Base-by-base conservation (phyloP, 768 basidiomycete genomes). In the Dioszegia crocea region DNA sequence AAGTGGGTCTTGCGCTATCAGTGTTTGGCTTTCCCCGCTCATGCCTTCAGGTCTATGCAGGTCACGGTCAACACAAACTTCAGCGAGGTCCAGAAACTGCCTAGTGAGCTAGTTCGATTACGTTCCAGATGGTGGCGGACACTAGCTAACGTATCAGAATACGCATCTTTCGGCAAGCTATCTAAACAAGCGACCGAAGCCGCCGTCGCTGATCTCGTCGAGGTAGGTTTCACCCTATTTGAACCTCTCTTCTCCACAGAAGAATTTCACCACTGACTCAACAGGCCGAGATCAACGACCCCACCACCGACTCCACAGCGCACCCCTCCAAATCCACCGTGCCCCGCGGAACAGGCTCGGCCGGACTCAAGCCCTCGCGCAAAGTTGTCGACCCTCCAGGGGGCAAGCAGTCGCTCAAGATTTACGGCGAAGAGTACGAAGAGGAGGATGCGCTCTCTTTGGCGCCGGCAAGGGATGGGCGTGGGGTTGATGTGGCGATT, bases 151-250 rank as follows among this genome's bases (percentile, higher is more conserved):
- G 27, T 23, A 6, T 12, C 49, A 76, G 75, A 77, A 49, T 75
- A 75, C 67, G 76, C 76, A 12, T 68, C 74, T 1, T 77, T 77
- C 29, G 74, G 76, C 19, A 66, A 60, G 41, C 69, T 77, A 53
- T 71, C 69, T 23, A 55, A 71, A 48, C 68, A 66, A 16, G 76
- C 76, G 41, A 77, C 74, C 0, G 74, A 77, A 43, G 70, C 70
- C 31, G 76, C 76, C 23, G 76, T 77, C 9, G 70, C 70, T 11
- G 76, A 77, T 59, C 66, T 77, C 26, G 72, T 77, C 43, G 76
- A 75, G 57, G 76, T 75, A 63, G 57, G 58, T 30, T 17, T 24
- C 24, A 14, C 26, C n/a, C 10, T 21, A 26, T 29, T 16, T n/a
- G n/a, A n/a, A n/a, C n/a, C 33, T 14, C 14, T 14, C 33, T 33